Base-by-base conservation (phyloP, 441 rosid genomes). In the Flueggea neowawraea region DNA sequence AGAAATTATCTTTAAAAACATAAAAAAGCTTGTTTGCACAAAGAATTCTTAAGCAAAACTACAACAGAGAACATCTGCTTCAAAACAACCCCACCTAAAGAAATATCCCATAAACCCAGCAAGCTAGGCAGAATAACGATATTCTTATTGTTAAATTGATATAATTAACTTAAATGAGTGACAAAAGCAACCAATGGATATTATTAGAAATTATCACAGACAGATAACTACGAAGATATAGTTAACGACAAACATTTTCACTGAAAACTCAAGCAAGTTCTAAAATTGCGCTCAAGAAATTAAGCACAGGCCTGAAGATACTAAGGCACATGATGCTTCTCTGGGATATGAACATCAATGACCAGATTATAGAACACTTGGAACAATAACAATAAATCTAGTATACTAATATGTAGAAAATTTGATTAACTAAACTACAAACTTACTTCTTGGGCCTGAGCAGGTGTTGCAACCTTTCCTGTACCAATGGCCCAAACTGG, bases 401-500 rank as follows among this genome's bases (percentile, higher is more conserved):
- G 12, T 9, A 12, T 36, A 1, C 6, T 5, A 36, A 36, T 8
- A 36, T 1, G 41, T 5, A 36, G 41, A 36, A 36, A 8, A 1
- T 5, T 5, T 36, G 6, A 36, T 36, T 36, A 36, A 36, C 9
- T 36, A 36, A 36, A 22, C 28, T 22, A 43, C 16, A 4, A 36
- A 63, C 85, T 69, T 75, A 88, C 95, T 69, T 88, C 91, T 61
- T 85, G 95, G 31, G 95, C 95, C 71, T 88, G 91, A 71, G 80
- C 83, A 52, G 91, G 95, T 39, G 88, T 67, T 62, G 95, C 95
- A 71, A 85, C 95, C 80, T 88, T 88, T 56, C 89, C 95, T 0
- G 91, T 88, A 62, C 95, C 95, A 66, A 88, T 85, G 64, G 95
- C 91, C 95, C 95, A 88, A 54, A 88, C 91, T 60, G 91, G 95